phyloP scores from a whole-genome alignment of 768 basidiomycete species.

The Suillus decipiens region DNA sequence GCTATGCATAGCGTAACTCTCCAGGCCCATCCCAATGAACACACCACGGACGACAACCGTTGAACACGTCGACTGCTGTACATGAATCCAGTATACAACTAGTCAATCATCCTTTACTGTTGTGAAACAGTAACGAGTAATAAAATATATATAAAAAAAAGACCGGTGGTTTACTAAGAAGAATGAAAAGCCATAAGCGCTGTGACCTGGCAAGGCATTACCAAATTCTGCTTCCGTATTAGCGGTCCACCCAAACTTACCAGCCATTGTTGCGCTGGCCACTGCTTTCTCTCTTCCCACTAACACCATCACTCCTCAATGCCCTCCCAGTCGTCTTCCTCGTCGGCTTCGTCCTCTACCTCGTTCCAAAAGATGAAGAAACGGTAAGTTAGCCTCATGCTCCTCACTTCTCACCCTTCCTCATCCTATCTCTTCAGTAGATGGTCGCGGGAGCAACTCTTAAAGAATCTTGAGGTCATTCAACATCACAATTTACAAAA shows the following conservation, averaged over 20 bases:
- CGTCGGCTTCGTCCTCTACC: conserved; percentile 29
- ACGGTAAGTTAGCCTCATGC: conserved; percentile 30
- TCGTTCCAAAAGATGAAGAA: conserved; percentile 30
- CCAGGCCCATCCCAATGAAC: not conserved
- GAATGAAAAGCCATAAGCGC: conserved; percentile 29
- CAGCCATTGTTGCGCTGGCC: conserved; percentile 46
- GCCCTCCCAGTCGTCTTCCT: conserved; percentile 27
- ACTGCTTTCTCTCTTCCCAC: conserved; percentile 41
- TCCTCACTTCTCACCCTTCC: conserved; percentile 18
- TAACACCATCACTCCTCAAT: conserved; percentile 38
- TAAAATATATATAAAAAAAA: conserved; percentile 1
- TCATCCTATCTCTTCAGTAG: conserved; percentile 32
- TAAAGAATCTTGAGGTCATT: conserved; percentile 42
- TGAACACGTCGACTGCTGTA: not conserved
- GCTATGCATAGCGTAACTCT: conserved; percentile 10
- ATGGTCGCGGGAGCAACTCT: conserved; percentile 40
- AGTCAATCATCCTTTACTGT: no score
- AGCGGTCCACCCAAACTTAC: conserved; percentile 33
- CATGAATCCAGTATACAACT: not conserved
- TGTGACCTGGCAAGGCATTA: conserved; percentile 39
- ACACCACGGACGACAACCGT: not conserved
- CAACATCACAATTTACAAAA: conserved; percentile 1
- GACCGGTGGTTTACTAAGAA: not conserved
- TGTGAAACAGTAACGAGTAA: not conserved
- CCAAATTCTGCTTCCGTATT: conserved; percentile 36